Evolutionary conservation across 768 basidiomycete genomes (phyloP), one percentile per base, ranked within the genome.

Genomic region (Chlorophyllum brunneum): DNA sequence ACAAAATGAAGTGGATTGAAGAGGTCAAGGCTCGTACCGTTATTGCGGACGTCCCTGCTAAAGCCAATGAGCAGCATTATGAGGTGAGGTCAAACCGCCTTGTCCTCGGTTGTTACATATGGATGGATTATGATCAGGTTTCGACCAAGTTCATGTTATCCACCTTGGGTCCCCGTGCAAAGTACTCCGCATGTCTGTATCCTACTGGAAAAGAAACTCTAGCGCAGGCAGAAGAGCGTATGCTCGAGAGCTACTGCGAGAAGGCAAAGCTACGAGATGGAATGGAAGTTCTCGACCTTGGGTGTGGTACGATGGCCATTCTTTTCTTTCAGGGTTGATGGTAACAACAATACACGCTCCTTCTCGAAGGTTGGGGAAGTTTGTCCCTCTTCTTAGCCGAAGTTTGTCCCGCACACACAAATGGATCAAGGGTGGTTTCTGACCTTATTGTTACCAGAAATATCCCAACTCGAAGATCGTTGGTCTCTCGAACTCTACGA

Each of bases 51-150:
- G 72, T 78, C 9, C 77, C 84, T 0, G 75, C 80, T 33, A 83
- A 83, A 60, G 86, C 85, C 16, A 88, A 88, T 56, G 81, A 87
- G 60, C 86, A 87, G 63, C 85, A 88, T 59, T 88, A 88, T 63
- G 85, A 88, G 70, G 85, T 83, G 51, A 58, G 64, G 63, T 10
- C 24, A 31, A n/a, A n/a, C n/a, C n/a, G n/a, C n/a, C n/a, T n/a
- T n/a, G n/a, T n/a, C 4, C 30, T 13, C 18, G 29, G 22, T 50
- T 23, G 9, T 42, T 45, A 36, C 27, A 38, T 0, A 20, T n/a
- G n/a, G n/a, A n/a, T n/a, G n/a, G n/a, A n/a, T n/a, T n/a, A n/a
- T n/a, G n/a, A n/a, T n/a, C n/a, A 82, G 82, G 78, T 84, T 6
- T 68, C 80, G 0, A 83, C 79, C 0, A 65, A 73, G 26, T 87